Evolutionary conservation across 1,139 yeast genomes (phyloP).

Genomic region (Protomyces inundatus): DNA sequence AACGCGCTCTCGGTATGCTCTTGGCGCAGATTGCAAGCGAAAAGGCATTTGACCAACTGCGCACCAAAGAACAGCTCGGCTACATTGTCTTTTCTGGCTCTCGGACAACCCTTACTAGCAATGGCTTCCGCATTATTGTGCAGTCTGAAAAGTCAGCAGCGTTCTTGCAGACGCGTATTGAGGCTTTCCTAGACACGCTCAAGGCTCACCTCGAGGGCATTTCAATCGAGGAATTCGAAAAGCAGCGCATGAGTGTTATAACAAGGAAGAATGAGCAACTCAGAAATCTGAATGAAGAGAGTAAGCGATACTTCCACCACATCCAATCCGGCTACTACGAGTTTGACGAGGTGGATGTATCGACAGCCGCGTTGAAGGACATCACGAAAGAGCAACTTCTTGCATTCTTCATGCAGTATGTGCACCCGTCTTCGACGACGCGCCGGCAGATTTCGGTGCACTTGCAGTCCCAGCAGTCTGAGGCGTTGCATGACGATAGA

Average conservation of each 20-base stretch:
- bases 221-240: slow-evolving; percentile 58
- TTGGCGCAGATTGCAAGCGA: slow-evolving; percentile 69
- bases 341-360: slow-evolving; percentile 51
- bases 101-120: slow-evolving; percentile 62
- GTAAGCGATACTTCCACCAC: slow-evolving; percentile 57
- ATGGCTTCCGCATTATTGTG: slow-evolving; percentile 71
- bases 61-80: slow-evolving; percentile 90
- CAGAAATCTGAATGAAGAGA: slow-evolving; percentile 75
- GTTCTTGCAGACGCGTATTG: slow-evolving; percentile 73
- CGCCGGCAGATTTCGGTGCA: slow-evolving; percentile 49
- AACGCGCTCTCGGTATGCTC: slow-evolving; percentile 55
- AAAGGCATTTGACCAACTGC: slow-evolving; percentile 80
- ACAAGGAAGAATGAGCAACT: slow-evolving; percentile 62
- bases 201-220: slow-evolving; percentile 44
- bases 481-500: slow-evolving; percentile 28
- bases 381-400: slow-evolving; percentile 56
- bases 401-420: slow-evolving; percentile 49
- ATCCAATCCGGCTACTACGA: slow-evolving; percentile 74
- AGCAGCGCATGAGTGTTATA: slow-evolving; percentile 64
- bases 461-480: slow-evolving; percentile 30
- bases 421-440: slow-evolving; percentile 44
- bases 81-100: slow-evolving; percentile 82
- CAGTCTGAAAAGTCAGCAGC: slow-evolving; percentile 78
- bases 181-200: slow-evolving; percentile 51
- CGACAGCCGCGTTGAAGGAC: slow-evolving; percentile 52